Evolutionary conservation across 805 yeast genomes (phyloP).

Genomic region (Sungouiella thailandica): DNA sequence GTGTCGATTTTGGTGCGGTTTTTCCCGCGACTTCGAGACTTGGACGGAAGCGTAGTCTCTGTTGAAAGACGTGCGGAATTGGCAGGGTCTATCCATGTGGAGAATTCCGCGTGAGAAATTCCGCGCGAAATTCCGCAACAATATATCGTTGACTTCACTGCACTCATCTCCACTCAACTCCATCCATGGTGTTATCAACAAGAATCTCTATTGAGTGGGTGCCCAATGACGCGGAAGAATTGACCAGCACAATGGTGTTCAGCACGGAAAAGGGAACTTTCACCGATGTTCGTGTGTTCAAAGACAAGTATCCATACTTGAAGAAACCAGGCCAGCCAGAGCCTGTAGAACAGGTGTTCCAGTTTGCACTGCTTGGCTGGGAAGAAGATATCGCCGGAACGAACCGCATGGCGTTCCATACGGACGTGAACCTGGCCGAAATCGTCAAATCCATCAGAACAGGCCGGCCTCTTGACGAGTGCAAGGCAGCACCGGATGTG

Average conservation of each 20-base stretch:
- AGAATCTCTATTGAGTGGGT: constrained; percentile 53
- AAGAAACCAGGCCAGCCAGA: constrained; percentile 5
- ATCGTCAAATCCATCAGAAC: constrained; percentile 23
- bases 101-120: constrained; percentile 2
- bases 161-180: too few relatives aligned
- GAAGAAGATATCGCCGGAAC: constrained; percentile 36
- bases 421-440: constrained; percentile 39
- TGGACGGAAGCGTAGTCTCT: constrained; percentile 32
- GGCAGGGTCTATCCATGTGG: too few relatives aligned
- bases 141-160: too few relatives aligned
- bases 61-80: constrained; percentile 7
- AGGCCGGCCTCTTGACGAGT: constrained; percentile 27
- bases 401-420: constrained; percentile 34
- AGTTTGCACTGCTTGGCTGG: constrained; percentile 56
- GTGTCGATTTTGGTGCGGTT: constrained; percentile 31
- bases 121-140: constrained; percentile 4
- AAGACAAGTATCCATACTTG: constrained; percentile 9
- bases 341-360: constrained; percentile 33
- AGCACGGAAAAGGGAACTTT: constrained; percentile 40
- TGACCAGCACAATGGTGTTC: constrained; percentile 45
- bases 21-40: constrained; percentile 26
- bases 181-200: constrained; percentile 38
- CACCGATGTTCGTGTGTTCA: constrained; percentile 41
- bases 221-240: constrained; percentile 36
- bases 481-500: constrained; percentile 33